phyloP scores from a whole-genome alignment of 768 basidiomycete genomes.

The Mycena pura region DNA sequence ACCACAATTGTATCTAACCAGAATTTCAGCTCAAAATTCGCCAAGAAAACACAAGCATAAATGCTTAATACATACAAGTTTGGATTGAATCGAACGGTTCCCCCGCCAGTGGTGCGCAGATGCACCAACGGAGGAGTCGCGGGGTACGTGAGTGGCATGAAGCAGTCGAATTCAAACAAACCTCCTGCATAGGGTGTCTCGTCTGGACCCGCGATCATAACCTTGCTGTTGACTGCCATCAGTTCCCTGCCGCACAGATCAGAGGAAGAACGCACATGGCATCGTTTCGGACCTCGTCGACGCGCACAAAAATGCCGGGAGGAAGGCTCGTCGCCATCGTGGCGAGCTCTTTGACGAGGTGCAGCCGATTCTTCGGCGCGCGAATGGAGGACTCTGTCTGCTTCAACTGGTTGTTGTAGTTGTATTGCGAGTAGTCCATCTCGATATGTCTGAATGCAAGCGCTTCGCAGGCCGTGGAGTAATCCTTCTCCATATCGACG shows the following conservation, averaged over 20 bases:
- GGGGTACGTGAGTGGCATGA: conserved; percentile 60
- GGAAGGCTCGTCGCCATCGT: conserved; percentile 63
- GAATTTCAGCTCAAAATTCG: not conserved
- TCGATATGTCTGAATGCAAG: conserved; percentile 55
- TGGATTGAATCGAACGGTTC: conserved; percentile 60
- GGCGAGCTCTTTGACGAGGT: conserved; percentile 63
- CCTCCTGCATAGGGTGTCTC: conserved; percentile 62
- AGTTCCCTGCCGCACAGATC: conserved; percentile 1
- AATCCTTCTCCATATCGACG: conserved; percentile 46
- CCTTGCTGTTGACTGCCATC: conserved; percentile 44
- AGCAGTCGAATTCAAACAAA: conserved; percentile 64
- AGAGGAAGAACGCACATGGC: conserved; percentile 48
- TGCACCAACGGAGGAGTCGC: conserved; percentile 53
- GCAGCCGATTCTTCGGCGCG: conserved; percentile 53
- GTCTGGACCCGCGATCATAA: conserved; percentile 65
- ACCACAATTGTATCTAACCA: conserved; percentile 16
- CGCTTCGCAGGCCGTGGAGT: conserved; percentile 51
- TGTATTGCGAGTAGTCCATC: conserved; percentile 41
- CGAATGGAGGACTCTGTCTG: conserved; percentile 47
- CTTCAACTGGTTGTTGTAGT: conserved; percentile 41
- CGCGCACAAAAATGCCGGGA: conserved; percentile 61
- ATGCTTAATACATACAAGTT: conserved; percentile 50
- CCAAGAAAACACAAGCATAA: not conserved
- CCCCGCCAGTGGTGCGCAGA: conserved; percentile 59
- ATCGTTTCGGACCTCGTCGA: conserved; percentile 64